A percentile compares a stretch with the other conserved stretches of the same genome.
Evolutionary conservation across 805 yeast species (phyloP).

Genomic region (Sugiyamaella boreocaroliniensis): DNA sequence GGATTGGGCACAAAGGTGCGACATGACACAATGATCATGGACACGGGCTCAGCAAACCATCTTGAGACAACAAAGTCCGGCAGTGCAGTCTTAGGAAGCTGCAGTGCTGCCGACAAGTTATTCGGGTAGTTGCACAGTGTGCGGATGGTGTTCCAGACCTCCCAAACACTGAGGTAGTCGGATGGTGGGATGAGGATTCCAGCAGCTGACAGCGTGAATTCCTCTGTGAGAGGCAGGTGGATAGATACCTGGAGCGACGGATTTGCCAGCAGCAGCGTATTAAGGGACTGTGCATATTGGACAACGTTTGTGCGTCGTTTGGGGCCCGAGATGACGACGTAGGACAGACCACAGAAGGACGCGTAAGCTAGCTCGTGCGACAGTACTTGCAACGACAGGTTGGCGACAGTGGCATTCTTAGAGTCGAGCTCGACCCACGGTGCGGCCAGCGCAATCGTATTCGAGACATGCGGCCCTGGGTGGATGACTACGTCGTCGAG

Average conservation of each 20-base stretch:
- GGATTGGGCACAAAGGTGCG: constrained; percentile 53
- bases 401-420: constrained; percentile 41
- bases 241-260: constrained; percentile 27
- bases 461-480: constrained; percentile 37
- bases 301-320: constrained; percentile 47
- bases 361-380: constrained; percentile 54
- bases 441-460: constrained; percentile 51
- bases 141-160: constrained; percentile 63
- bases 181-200: constrained; percentile 28
- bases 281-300: constrained; percentile 41
- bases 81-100: constrained; percentile 55
- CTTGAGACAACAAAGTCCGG: constrained; percentile 47
- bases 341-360: constrained; percentile 48
- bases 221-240: constrained; percentile 31
- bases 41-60: constrained; percentile 66
- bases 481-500: constrained; percentile 38
- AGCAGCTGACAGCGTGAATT: constrained; percentile 34
- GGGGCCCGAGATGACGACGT: constrained; percentile 59
- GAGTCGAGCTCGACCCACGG: constrained; percentile 69
- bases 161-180: constrained; percentile 57
- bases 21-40: constrained; percentile 49
- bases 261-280: constrained; percentile 27
- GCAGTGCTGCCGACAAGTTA: constrained; percentile 64
- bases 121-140: constrained; percentile 47
- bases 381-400: constrained; percentile 52